A percentile compares a stretch with the other conserved stretches of the same genome.
These are phyloP conservation scores for Sporothrix variecibatus DNA, from an alignment of 2,329 filamentous ascomycete species.

Conservation along the genomic window DNA sequence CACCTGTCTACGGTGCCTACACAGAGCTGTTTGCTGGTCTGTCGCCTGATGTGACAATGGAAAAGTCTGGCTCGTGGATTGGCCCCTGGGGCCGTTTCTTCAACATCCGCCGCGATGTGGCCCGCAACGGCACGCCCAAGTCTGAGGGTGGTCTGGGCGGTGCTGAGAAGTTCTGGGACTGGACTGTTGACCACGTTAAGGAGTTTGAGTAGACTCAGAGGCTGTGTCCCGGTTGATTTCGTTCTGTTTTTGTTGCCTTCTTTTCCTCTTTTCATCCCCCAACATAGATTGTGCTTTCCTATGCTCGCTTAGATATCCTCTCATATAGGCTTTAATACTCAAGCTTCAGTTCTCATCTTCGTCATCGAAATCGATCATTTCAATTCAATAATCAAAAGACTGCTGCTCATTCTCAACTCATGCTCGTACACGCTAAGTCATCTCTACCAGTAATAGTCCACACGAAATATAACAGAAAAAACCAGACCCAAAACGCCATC, in stretches of 20 bases:
- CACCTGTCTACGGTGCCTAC: slow-evolving; percentile 40
- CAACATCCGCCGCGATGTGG: slow-evolving; percentile 37
- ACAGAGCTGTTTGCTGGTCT: slow-evolving; percentile 44
- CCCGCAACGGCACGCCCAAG: slow-evolving; percentile 36
- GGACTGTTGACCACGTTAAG: slow-evolving; percentile 44
- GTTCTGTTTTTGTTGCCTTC: background rate
- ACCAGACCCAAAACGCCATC: slow-evolving; percentile 1
- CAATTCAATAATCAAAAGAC: slow-evolving; percentile 15
- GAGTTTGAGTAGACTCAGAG: slow-evolving; percentile 32
- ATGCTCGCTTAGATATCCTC: background rate
- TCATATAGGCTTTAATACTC: background rate
- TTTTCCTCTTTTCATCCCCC: background rate
- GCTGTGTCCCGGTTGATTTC: background rate
- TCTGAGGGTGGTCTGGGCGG: slow-evolving; percentile 44
- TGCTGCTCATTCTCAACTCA: background rate
- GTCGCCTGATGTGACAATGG: slow-evolving; percentile 40
- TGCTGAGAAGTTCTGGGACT: slow-evolving; percentile 45
- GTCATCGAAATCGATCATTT: background rate
- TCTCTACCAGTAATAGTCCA: background rate
- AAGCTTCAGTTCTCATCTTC: background rate
- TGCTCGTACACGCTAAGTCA: slow-evolving; percentile 18
- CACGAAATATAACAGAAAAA: background rate
- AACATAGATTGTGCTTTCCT: background rate
- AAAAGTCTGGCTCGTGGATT: slow-evolving; percentile 36
- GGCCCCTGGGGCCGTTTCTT: slow-evolving; percentile 44